Base-by-base conservation (phyloP, 495 filamentous ascomycete genomes). In the Aspergillus egyptiacus region DNA sequence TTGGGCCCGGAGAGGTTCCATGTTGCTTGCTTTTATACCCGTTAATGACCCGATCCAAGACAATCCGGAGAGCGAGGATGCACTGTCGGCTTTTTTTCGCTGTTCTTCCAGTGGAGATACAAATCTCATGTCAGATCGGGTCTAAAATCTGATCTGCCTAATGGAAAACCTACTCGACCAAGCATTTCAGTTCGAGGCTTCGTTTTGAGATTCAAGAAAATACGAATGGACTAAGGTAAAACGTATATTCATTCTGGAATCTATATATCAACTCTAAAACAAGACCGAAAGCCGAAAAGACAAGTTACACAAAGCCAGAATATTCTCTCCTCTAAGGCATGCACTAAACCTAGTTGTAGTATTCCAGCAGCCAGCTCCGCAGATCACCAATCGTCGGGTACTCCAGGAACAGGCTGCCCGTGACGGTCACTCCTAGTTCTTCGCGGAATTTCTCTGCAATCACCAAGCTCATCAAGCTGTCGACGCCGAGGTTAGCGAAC, bases 401-500 rank as follows among this genome's bases (percentile, higher is more conserved):
- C 20, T 74, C 70, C 11, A 63, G 39, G 53, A 75, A 71, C 11
- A 75, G 42, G 36, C 53, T 55, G 5, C 58, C 54, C 5, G 53
- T 44, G 6, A 77, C 44, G 1, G 59, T 54, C n/a, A 74, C 34
- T 4, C 57, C 60, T 33, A 75, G 55, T 49, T 63, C 49, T 3
- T 27, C 45, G 1, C 48, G 25, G 48, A 67, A 65, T 36, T 63
- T 65, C 42, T 65, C 62, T 19, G 61, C 39, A 18, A 82, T 69
- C 17, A 63, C 67, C 18, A 82, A 60, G 1, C 63, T 61, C 51
- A 80, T 57, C 7, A 82, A 63, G 2, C 68, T 73, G 51, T 82
- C 77, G 5, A 81, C 62, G 0, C 78, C 78, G 14, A 80, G 41
- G 25, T 74, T 67, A 6, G 64, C 64, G 42, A 78, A 67, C 0